Evolutionary conservation across 1,284 basidiomycete species (phyloP), one percentile per base, ranked within the genome.

Genomic region (Wolfiporia cocos): DNA sequence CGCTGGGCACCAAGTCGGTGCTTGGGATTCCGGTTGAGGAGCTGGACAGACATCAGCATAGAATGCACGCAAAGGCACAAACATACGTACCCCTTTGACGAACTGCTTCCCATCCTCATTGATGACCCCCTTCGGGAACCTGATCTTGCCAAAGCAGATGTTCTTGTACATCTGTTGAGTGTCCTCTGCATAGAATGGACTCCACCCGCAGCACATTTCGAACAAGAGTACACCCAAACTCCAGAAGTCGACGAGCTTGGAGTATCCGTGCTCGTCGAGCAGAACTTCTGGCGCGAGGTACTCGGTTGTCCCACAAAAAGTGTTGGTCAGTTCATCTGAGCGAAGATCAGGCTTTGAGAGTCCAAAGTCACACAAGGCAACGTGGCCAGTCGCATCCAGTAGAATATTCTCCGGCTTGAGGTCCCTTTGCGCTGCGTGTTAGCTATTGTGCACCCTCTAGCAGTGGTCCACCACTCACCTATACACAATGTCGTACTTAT

Each of bases 161-260:
- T 95, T 90, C 76, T 93, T 93, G 73, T 99, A 99, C 96, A 99
- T 99, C 67, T 97, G 92, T 64, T 99, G 95, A 14, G 93, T 98
- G 62, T 99, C 96, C 58, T 99, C 96, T 12, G 95, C 95, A 60
- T 99, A 99, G 70, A 99, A 99, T 28, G 96, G 96, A 63, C 89
- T 93, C 96, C 96, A 99, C 14, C 96, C 96, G 57, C 96, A 99
- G 63, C 95, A 99, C 96, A 99, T 99, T 66, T 94, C 92, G 57
- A 94, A 94, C 24, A 94, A 69, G 32, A 92, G 71, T 14, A 94
- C 92, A 38, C 93, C 94, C 10, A 98, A 70, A 38, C 86, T 92
- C 96, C 96, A 99, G 63, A 99, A 99, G 63, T 99, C 96, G 53
- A 99, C 96, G 43, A 97, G 82, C 68, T 99, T 99, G 44, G 90